phyloP scores from a whole-genome alignment of 805 yeast genomes.

The Sugiyamaella lignohabitans region DNA sequence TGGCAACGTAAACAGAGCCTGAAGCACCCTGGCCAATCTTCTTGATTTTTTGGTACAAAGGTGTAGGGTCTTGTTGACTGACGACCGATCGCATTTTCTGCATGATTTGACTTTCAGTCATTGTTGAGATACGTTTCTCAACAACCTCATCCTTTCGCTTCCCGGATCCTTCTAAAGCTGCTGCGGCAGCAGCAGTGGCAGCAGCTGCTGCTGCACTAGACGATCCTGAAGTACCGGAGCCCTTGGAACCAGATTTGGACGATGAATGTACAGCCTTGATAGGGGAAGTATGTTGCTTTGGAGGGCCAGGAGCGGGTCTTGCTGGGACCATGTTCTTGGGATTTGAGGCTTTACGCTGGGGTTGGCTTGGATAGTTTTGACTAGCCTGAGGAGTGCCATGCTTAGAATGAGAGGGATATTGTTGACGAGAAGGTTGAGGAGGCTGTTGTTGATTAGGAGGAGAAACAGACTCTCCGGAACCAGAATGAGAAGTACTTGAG shows the following conservation, averaged over 20 bases:
- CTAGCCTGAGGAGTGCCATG: neutral
- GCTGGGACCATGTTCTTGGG: neutral
- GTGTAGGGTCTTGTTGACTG: constrained; percentile 77
- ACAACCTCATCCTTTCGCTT: constrained; percentile 44
- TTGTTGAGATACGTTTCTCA: constrained; percentile 49
- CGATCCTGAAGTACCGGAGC: neutral
- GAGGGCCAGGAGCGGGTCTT: constrained; percentile 1
- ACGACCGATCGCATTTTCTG: constrained; percentile 78
- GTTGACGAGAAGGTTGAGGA: neutral
- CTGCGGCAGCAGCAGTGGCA: constrained; percentile 29
- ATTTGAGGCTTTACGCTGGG: neutral
- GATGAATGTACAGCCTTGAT: too few species aligned
- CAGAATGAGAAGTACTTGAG: neutral
- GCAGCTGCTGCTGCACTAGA: constrained; percentile 37
- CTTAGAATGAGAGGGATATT: neutral
- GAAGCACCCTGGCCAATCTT: constrained; percentile 98
- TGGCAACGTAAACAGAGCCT: constrained; percentile 93
- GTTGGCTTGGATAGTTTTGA: constrained; percentile 5
- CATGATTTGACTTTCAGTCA: constrained; percentile 85
- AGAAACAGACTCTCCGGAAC: neutral
- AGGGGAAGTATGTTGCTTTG: too few species aligned
- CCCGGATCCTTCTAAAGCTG: constrained; percentile 20
- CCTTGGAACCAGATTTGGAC: neutral
- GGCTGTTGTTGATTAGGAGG: constrained; percentile 7
- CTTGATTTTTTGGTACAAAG: constrained; percentile 44